Evolutionary conservation across 768 basidiomycete genomes (phyloP).

Genomic region (Clitopilus hobsonii): DNA sequence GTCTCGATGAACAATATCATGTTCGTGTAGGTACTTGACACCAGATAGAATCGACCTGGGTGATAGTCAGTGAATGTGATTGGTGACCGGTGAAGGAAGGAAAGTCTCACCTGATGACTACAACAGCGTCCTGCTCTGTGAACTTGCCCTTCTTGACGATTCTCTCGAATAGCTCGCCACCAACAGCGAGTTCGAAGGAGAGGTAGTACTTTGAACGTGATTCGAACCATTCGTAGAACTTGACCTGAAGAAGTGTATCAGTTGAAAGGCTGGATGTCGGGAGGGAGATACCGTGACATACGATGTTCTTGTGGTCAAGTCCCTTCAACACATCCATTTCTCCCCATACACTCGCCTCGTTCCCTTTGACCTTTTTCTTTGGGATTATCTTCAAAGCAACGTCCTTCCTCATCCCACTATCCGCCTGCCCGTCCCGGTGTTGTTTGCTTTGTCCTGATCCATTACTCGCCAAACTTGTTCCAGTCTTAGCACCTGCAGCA

Average conservation of each 20-base stretch:
- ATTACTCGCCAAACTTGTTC: not conserved
- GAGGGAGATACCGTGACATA: slow-evolving; percentile 28
- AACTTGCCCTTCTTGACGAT: slow-evolving; percentile 85
- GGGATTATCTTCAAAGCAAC: slow-evolving; percentile 89
- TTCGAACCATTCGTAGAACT: slow-evolving; percentile 97
- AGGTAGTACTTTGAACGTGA: slow-evolving; percentile 92
- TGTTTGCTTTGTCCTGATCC: not conserved
- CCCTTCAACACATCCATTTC: slow-evolving; percentile 94
- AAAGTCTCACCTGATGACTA: slow-evolving; percentile 66
- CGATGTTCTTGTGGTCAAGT: slow-evolving; percentile 88
- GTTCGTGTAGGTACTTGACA: slow-evolving; percentile 83
- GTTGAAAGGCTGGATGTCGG: not conserved
- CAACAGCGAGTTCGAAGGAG: slow-evolving; percentile 89
- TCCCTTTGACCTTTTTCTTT: slow-evolving; percentile 94
- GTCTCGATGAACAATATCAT: slow-evolving; percentile 95
- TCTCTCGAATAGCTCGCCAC: slow-evolving; percentile 92
- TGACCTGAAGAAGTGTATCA: slow-evolving; percentile 54
- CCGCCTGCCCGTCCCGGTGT: slow-evolving; percentile 10
- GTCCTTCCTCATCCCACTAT: slow-evolving; percentile 45
- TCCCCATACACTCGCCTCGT: slow-evolving; percentile 82
- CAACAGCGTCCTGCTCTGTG: slow-evolving; percentile 86
- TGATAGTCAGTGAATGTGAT: not conserved
- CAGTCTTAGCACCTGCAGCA: slow-evolving; percentile 1
- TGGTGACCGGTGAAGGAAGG: not conserved
- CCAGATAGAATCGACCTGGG: slow-evolving; percentile 76